Conservation (phyloP, 768 basidiomycete genomes). For the Arthromyces matolae region DNA sequence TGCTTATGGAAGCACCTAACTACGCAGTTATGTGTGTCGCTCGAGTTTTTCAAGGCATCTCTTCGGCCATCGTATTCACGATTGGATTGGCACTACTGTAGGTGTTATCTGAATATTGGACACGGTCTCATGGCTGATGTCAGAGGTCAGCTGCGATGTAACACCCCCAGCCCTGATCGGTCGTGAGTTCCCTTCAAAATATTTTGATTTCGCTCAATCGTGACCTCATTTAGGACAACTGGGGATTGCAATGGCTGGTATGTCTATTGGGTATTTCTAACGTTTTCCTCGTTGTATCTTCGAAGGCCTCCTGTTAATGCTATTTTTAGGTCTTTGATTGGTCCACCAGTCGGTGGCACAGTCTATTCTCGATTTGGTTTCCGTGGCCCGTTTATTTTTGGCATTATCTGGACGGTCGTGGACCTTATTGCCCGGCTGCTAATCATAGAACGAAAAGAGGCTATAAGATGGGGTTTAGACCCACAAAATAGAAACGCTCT, state of each 20-base stretch:
- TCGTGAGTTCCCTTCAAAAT: conserved; percentile 32
- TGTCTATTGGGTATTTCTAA: conserved; percentile 46
- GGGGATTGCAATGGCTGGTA: conserved; percentile 56
- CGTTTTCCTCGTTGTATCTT: conserved; percentile 2
- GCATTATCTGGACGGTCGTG: conserved; percentile 39
- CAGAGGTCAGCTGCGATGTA: conserved; percentile 58
- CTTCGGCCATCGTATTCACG: conserved; percentile 60
- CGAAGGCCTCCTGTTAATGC: too few relatives aligned
- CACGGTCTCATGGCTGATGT: too few relatives aligned
- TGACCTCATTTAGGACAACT: conserved; percentile 59
- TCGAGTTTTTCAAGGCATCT: conserved; percentile 55
- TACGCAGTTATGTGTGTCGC: conserved; percentile 57
- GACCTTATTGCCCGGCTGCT: conserved; percentile 55
- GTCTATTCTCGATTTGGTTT: conserved; percentile 55
- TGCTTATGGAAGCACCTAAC: conserved; percentile 60
- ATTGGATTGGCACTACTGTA: conserved; percentile 60
- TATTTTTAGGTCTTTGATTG: conserved; percentile 41
- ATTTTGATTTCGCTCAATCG: too few relatives aligned
- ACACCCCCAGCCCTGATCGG: conserved; percentile 46
- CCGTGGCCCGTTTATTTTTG: conserved; percentile 57
- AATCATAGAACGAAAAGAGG: conserved; percentile 53
- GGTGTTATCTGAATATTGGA: conserved; percentile 11
- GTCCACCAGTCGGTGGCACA: conserved; percentile 55
- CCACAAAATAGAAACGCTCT: too few relatives aligned
- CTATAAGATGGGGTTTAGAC: conserved; percentile 45